Evolutionary conservation across 2,329 filamentous ascomycete species (phyloP), one percentile per base, ranked within the genome.

Genomic region (Trichothecium roseum): DNA sequence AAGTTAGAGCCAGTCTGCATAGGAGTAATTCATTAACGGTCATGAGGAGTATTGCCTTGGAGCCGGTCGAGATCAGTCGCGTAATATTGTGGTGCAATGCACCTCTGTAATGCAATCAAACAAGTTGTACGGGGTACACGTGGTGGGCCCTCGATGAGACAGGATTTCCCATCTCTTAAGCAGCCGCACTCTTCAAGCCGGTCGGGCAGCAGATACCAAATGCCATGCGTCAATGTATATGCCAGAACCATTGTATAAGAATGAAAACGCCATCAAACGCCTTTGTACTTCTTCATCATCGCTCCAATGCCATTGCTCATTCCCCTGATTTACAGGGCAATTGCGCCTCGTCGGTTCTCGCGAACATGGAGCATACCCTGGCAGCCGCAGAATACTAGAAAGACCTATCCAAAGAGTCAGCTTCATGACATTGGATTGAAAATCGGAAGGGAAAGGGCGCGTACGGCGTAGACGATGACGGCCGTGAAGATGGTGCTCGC

Each of bases 301-400:
- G 41, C 42, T 40, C 48, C 39, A 40, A 49, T 27, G 30, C 48
- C 39, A 10, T 44, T 10, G 20, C 20, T 6, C 20, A 24, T 10
- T 24, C 20, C 20, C 20, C 20, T 10, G 10, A 24, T 10, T 59
- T 58, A 72, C 55, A 94, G 67, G 40, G 82, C 77, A 63, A 94
- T 94, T 42, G 85, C 82, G 44, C 88, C 88, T 55, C 83, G 72
- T 59, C 84, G 73, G 61, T 77, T 86, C 59, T 88, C 81, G 59
- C 86, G 80, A 50, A 85, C 63, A 60, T 96, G 87, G 42, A 95
- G 72, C 53, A 83, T 75, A 43, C 87, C 89, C 59, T 96, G 89
- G 46, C 88, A 75, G 39, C 81, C 84, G 62, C 89, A 96, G 64
- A 94, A 95, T 34, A 93, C 70, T 38, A 95, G 74, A 69, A 96